Conservation (phyloP, 495 filamentous ascomycete species). For the Xylaria intraflava region DNA sequence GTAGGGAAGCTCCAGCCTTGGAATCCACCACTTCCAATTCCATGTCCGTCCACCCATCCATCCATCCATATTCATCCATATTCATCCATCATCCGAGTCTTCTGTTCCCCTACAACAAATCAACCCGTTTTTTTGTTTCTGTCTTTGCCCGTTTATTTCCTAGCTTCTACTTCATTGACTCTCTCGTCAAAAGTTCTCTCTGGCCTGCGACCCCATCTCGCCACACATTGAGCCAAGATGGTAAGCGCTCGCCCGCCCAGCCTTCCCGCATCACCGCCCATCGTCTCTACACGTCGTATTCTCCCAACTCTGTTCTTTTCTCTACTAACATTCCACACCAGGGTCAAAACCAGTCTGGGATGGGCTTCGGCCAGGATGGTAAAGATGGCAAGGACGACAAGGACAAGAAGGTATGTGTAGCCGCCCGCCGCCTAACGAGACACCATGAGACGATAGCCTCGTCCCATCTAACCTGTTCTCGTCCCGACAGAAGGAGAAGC, state of each 20-base stretch:
- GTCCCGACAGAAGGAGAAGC: conserved; percentile 85
- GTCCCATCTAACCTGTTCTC: background rate
- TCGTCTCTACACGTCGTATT: background rate
- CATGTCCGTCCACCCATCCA: no score
- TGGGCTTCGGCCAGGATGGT: conserved; percentile 68
- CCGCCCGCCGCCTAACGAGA: background rate
- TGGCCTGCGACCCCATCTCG: conserved; percentile 5
- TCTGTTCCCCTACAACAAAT: background rate
- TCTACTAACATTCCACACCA: conserved; percentile 27
- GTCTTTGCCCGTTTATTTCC: background rate
- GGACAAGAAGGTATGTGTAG: conserved; percentile 76
- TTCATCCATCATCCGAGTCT: background rate
- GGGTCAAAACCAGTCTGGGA: conserved; percentile 85
- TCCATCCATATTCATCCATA: no score
- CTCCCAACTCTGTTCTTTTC: background rate
- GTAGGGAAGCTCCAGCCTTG: no score
- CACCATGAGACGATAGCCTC: background rate
- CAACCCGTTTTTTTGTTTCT: background rate
- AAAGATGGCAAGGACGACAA: conserved; percentile 83
- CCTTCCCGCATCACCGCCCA: background rate
- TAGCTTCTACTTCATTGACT: background rate
- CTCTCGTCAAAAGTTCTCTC: background rate
- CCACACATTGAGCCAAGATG: conserved; percentile 16
- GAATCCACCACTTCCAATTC: no score
- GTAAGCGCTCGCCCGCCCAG: conserved; percentile 11